Base-by-base conservation (phyloP, 768 basidiomycete genomes). In the Chlorophyllum brunneum region DNA sequence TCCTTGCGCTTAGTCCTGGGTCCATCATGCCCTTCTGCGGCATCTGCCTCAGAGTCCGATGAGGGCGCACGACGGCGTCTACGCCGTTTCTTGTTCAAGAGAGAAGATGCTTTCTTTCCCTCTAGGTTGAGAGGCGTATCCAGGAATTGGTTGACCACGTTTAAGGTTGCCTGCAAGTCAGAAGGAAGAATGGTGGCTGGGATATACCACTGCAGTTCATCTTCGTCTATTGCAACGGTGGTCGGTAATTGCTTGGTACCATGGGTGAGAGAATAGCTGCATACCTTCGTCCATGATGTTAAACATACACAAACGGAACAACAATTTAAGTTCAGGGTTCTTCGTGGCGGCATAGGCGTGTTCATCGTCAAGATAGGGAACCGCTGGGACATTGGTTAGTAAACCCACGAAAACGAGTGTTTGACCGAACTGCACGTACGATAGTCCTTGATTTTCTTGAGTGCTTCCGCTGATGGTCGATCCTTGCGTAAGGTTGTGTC, bases 101-200 rank as follows among this genome's bases (percentile, higher is more conserved):
- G 71, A 44, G 86, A 76, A 2, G 82, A 73, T 20, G 86, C 81
- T 55, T 83, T 86, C 70, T 87, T 88, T 36, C 86, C 91, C 40
- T 85, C 77, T 30, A 91, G 76, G 59, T 94, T 83, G 58, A 95
- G 77, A 1, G 97, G 97, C 26, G 74, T 78, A 64, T 78, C 74
- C 54, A 98, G 77, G 75, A 85, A 98, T 65, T 91, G 86, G 61
- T 85, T 77, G 68, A 98, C 87, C 57, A 94, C 82, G 47, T 78
- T 79, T 60, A 88, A 69, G 44, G 79, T 85, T 46, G 79, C 75
- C 64, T 83, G 76, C 30, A 98, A 72, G 44, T 87, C 81, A 5
- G 79, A 68, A 0, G 89, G 87, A 15, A 78, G 63, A 49, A 92
- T 74, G n/a, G 72, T 67, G 7, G 83, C 78, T 26, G 95, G 93